Percentiles rank a stretch among this genome's conserved stretches.
phyloP scores from a whole-genome alignment of 1,284 basidiomycete species.

The Marasmius fiardii region DNA sequence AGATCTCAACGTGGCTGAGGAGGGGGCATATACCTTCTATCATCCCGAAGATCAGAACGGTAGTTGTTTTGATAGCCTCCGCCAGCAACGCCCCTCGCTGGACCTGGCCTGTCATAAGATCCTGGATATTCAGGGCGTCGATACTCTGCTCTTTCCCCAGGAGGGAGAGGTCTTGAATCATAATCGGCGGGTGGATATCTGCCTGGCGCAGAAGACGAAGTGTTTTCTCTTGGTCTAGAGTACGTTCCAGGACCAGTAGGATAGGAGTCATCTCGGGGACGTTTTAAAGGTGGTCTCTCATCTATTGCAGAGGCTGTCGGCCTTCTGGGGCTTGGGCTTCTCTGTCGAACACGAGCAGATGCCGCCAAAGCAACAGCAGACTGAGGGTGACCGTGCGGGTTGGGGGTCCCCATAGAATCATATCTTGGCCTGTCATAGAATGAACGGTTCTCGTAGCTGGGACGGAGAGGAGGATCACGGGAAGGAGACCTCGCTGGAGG shows the following conservation, averaged over 20 bases:
- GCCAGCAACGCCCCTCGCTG: slow-evolving; percentile 15
- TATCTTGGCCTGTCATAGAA: slow-evolving; percentile 22
- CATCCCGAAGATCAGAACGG: slow-evolving; percentile 20
- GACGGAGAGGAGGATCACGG: background rate
- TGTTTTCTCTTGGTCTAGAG: background rate
- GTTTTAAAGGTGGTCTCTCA: slow-evolving; percentile 34
- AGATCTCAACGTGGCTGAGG: slow-evolving; percentile 14
- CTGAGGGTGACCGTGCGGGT: slow-evolving; percentile 23
- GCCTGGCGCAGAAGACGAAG: background rate
- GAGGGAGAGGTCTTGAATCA: slow-evolving; percentile 24
- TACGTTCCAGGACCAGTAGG: slow-evolving; percentile 1
- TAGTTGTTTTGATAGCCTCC: slow-evolving; percentile 16
- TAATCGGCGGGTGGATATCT: slow-evolving; percentile 15
- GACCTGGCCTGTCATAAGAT: slow-evolving; percentile 25
- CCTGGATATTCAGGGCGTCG: slow-evolving; percentile 18
- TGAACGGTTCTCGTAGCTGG: slow-evolving; percentile 19
- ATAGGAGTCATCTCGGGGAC: slow-evolving; percentile 29
- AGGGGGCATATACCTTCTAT: slow-evolving; percentile 23
- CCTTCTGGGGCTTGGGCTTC: slow-evolving; percentile 35
- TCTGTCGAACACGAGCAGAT: slow-evolving; percentile 29
- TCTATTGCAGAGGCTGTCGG: slow-evolving; percentile 23
- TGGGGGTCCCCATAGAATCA: slow-evolving; percentile 23
- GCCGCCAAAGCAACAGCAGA: slow-evolving; percentile 16
- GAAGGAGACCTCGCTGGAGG: slow-evolving; percentile 19
- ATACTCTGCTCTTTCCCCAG: slow-evolving; percentile 20